These are phyloP conservation scores for Phytophthora capsici DNA, from an alignment of 352 stramenopile genomes.

Conservation along the genomic window DNA sequence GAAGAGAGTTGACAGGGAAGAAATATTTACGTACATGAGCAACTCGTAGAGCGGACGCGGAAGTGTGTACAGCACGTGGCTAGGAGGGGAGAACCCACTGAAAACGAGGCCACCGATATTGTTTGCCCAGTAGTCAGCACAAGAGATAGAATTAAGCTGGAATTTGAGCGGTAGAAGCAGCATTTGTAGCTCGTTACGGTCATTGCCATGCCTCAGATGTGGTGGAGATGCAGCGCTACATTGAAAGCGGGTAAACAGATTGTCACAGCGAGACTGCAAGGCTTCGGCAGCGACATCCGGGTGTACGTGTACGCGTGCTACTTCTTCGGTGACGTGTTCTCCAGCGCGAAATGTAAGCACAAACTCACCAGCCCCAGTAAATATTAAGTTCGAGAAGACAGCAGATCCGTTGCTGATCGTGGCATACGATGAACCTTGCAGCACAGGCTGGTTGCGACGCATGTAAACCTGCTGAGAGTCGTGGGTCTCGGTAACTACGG, in stretches of 20 bases:
- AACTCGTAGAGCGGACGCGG: slow-evolving; percentile 52
- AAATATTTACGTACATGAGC: slow-evolving; percentile 54
- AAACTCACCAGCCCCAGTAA: slow-evolving; percentile 52
- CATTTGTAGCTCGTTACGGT: slow-evolving; percentile 21
- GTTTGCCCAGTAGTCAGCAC: slow-evolving; percentile 46
- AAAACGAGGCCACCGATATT: slow-evolving; percentile 40
- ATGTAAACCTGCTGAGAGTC: background rate
- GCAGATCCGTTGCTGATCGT: slow-evolving; percentile 48
- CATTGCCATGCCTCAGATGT: background rate
- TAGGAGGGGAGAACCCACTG: slow-evolving; percentile 10
- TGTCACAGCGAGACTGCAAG: slow-evolving; percentile 30
- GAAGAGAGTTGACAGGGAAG: background rate
- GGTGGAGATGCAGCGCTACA: slow-evolving; percentile 14
- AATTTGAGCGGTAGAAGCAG: slow-evolving; percentile 27
- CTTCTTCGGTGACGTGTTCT: slow-evolving; percentile 33
- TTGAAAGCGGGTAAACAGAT: slow-evolving; percentile 46
- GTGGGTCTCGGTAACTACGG: slow-evolving; percentile 3
- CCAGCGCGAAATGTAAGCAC: slow-evolving; percentile 39
- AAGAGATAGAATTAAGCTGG: slow-evolving; percentile 39
- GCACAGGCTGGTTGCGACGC: slow-evolving; percentile 8
- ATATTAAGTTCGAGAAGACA: slow-evolving; percentile 46
- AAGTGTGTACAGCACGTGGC: slow-evolving; percentile 45
- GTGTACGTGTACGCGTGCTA: slow-evolving; percentile 53
- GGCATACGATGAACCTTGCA: slow-evolving; percentile 21
- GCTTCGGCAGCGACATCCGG: slow-evolving; percentile 32